These are phyloP conservation scores for Penicillium antarcticum DNA, from an alignment of 495 filamentous ascomycete genomes.

Conservation along the genomic window DNA sequence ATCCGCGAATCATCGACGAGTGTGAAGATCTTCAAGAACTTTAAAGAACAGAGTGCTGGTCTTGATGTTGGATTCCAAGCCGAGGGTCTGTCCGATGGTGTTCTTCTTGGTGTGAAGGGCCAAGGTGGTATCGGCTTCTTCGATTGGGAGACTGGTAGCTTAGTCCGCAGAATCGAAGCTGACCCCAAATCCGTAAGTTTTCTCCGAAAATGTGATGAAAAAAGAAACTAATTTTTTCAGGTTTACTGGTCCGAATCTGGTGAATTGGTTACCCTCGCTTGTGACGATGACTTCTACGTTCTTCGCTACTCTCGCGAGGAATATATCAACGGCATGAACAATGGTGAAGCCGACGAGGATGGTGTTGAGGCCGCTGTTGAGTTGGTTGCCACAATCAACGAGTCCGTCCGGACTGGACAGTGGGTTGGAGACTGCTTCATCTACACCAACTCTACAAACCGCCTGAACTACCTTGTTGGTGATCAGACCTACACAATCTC, in stretches of 20 bases:
- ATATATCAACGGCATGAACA: conserved; percentile 76
- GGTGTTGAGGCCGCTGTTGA: conserved; percentile 98
- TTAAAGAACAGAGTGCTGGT: conserved; percentile 85
- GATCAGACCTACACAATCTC: conserved; percentile 99
- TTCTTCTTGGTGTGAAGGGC: conserved; percentile 92
- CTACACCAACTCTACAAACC: conserved; percentile 95
- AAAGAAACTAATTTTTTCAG: conserved; percentile 32
- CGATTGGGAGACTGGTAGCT: conserved; percentile 86
- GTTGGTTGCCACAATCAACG: conserved; percentile 89
- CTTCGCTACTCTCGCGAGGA: conserved; percentile 85
- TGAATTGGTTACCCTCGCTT: conserved; percentile 88
- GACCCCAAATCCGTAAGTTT: conserved; percentile 70
- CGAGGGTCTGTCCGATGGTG: conserved; percentile 84
- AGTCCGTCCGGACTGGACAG: conserved; percentile 89
- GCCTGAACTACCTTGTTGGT: conserved; percentile 95
- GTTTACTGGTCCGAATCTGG: conserved; percentile 98
- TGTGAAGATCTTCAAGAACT: conserved; percentile 96
- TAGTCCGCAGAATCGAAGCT: conserved; percentile 93
- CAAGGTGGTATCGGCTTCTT: conserved; percentile 93
- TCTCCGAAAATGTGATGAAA: conserved; percentile 4
- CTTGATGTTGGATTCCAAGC: conserved; percentile 95
- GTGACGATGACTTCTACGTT: conserved; percentile 94
- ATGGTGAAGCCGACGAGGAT: conserved; percentile 85
- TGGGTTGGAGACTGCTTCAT: conserved; percentile 99
- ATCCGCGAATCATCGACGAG: conserved; percentile 91